A percentile compares a stretch with the other conserved stretches of the same genome.
phyloP scores from a whole-genome alignment of 768 basidiomycete species.

The Chiua virens region DNA sequence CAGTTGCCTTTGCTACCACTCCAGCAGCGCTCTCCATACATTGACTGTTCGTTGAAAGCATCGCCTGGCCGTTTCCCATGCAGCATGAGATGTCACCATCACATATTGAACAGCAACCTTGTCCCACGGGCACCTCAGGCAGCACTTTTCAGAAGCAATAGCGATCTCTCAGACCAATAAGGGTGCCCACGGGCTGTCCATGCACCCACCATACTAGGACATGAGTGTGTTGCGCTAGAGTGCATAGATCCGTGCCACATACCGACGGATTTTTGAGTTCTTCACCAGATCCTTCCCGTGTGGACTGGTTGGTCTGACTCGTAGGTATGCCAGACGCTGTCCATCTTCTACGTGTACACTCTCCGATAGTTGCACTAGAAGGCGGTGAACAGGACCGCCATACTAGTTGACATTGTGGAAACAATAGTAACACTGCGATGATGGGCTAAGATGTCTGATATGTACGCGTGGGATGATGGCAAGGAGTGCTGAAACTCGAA shows the following conservation, averaged over 20 bases:
- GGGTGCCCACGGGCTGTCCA: slow-evolving; percentile 72
- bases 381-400: slow-evolving; percentile 52
- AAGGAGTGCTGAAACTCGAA: too few relatives aligned
- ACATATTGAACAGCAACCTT: slow-evolving; percentile 85
- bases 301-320: slow-evolving; percentile 73
- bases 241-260: slow-evolving; percentile 34
- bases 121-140: too few relatives aligned
- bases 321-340: slow-evolving; percentile 66
- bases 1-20: slow-evolving; percentile 86
- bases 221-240: slow-evolving; percentile 20
- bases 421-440: too few relatives aligned
- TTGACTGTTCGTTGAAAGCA: slow-evolving; percentile 81
- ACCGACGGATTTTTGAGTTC: too few relatives aligned
- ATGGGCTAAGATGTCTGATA: too few relatives aligned
- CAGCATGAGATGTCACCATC: slow-evolving; percentile 67
- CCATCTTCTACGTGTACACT: slow-evolving; percentile 64
- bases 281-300: slow-evolving; percentile 77
- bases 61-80: slow-evolving; percentile 64
- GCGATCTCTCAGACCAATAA: too few relatives aligned
- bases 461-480: too few relatives aligned
- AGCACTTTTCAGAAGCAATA: too few relatives aligned
- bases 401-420: too few relatives aligned
- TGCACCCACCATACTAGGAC: slow-evolving; percentile 50
- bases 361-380: slow-evolving; percentile 59
- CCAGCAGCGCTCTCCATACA: slow-evolving; percentile 87